Conservation (phyloP, 345 rosid species). For the Camelina sativa region DNA sequence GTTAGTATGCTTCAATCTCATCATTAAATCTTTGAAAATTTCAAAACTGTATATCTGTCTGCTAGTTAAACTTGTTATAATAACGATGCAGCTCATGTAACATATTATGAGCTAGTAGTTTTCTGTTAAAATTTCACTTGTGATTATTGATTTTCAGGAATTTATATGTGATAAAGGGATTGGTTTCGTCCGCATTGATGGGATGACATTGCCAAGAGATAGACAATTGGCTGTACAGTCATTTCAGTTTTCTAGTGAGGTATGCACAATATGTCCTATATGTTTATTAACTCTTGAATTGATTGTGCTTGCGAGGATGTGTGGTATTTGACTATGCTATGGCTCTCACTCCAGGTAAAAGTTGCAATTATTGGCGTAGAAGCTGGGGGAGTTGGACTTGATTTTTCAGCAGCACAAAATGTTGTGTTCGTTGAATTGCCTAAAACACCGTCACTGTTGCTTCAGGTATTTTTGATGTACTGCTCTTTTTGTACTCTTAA, state of each 20-base stretch:
- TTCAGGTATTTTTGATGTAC: conserved; percentile 61
- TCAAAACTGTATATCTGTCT: conserved; percentile 3
- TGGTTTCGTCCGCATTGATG: conserved; percentile 91
- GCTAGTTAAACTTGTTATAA: conserved; percentile 20
- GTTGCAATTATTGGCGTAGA: conserved; percentile 88
- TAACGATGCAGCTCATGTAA: conserved; percentile 26
- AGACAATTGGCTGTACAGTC: conserved; percentile 83
- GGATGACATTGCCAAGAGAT: conserved; percentile 82
- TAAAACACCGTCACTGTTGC: conserved; percentile 83
- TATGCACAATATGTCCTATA: conserved; percentile 37
- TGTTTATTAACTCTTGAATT: conserved; percentile 6
- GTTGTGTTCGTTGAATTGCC: conserved; percentile 96
- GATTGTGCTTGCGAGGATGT: conserved; percentile 26
- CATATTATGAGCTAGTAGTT: conserved; percentile 20
- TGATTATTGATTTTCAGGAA: conserved; percentile 57
- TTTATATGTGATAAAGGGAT: conserved; percentile 82
- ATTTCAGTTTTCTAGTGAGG: conserved; percentile 76
- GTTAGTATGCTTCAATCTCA: conserved; percentile 49
- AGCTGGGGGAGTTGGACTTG: conserved; percentile 96
- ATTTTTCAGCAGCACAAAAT: conserved; percentile 86
- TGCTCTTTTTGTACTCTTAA: conserved; percentile 5
- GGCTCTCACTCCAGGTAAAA: conserved; percentile 59
- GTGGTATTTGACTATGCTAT: conserved; percentile 26
- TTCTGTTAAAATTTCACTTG: conserved; percentile 9
- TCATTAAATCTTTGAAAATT: conserved; percentile 3